Conservation (phyloP, 805 yeast genomes). For the Nakazawaea ambrosiae region DNA sequence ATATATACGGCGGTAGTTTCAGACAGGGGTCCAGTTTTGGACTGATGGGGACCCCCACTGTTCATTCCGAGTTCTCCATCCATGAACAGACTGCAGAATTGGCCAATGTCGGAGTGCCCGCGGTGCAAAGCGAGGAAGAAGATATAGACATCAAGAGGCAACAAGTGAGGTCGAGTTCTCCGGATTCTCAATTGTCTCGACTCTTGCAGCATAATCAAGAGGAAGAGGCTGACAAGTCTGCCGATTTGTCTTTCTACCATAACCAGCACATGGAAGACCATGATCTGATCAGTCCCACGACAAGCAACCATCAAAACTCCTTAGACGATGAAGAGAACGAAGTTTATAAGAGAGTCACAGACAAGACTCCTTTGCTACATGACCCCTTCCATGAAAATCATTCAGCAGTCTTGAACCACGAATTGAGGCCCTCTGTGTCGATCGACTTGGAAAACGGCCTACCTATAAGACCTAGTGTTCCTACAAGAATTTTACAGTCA, state of each 20-base stretch:
- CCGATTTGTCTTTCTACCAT: too few species aligned
- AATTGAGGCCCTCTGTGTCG: slow-evolving; percentile 8
- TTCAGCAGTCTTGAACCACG: slow-evolving; percentile 1
- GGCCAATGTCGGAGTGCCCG: slow-evolving; percentile 50
- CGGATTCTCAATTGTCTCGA: slow-evolving; percentile 10
- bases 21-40: not conserved
- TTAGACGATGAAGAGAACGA: not conserved
- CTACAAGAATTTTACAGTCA: not conserved
- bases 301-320: not conserved
- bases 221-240: too few species aligned
- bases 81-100: slow-evolving; percentile 52
- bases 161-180: slow-evolving; percentile 1
- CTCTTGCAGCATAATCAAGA: slow-evolving; percentile 4
- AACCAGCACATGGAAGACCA: too few species aligned
- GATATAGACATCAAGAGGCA: slow-evolving; percentile 1
- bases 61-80: slow-evolving; percentile 40
- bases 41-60: slow-evolving; percentile 25
- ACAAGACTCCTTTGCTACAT: slow-evolving; percentile 5
- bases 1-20: slow-evolving; percentile 7
- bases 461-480: slow-evolving; percentile 1
- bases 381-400: slow-evolving; percentile 8
- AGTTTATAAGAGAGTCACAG: not conserved
- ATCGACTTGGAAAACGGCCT: slow-evolving; percentile 11
- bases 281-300: slow-evolving; percentile 8
- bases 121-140: slow-evolving; percentile 17